Base-by-base conservation (phyloP, 495 filamentous ascomycete genomes). In the Pseudoneurospora amorphoporcata region DNA sequence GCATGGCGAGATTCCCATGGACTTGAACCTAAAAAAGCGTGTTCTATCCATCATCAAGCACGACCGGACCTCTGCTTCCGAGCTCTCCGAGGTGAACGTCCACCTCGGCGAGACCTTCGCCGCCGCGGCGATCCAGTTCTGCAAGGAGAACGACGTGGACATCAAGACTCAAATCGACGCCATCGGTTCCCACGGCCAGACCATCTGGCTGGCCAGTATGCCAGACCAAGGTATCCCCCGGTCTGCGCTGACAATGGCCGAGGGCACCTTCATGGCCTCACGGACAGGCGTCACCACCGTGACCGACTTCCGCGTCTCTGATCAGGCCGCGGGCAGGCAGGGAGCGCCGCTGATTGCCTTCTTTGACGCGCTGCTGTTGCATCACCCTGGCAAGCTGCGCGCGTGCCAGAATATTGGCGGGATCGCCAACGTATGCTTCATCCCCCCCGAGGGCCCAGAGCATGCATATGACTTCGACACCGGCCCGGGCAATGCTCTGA, bases 371-470 rank as follows among this genome's bases (percentile, higher is more conserved):
- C 75, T 88, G 9, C 73, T 89, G 16, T 80, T 88, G 32, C 86
- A 87, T 68, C 86, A 89, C 70, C 87, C 86, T 8, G 87, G 83
- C 14, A 88, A 87, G 75, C 73, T 85, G 4, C 84, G 86, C 65
- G 84, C 83, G 10, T 88, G 86, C 75, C 87, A 89, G 78, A 89
- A 89, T 75, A 88, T 88, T 73, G 86, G 87, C 70, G 86, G 87
- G 8, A 88, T 89, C 47, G 86, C 84, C 43, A 89, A 89, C 74
- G 85, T 89, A 37, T 88, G 85, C 79, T 88, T 89, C 75, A 87
- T 89, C 29, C 86, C 86, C 3, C 84, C 88, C 0, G 86, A 88
- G 47, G 82, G 84, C 29, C 76, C 86, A 17, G 80, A 85, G 23
- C 81, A 79, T 61, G 83, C 80, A 68, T 86, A 83, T 74, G 86